Evolutionary conservation across 129 eudicot genomes (phyloP).

Genomic region (Artemisia annua): DNA sequence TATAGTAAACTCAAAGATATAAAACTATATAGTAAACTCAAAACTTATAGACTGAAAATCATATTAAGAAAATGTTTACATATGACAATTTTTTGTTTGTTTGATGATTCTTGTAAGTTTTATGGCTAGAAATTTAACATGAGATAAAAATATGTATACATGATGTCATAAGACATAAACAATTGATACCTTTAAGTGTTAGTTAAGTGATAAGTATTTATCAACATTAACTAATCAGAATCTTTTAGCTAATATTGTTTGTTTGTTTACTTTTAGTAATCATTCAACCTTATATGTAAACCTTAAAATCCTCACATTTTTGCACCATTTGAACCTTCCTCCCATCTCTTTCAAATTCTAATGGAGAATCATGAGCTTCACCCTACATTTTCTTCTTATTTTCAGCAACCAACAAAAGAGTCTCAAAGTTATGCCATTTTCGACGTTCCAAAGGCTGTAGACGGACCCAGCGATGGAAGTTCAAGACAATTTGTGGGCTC

Average conservation of each 20-base stretch:
- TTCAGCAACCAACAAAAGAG: conserved; percentile 16
- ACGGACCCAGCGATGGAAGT: neutral
- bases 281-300: conserved; percentile 26
- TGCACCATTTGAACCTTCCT: conserved; percentile 21
- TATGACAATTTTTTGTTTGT: neutral
- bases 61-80: neutral
- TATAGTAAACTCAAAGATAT: no score
- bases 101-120: no score
- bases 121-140: neutral
- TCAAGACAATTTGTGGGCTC: conserved; percentile 12
- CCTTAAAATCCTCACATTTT: conserved; percentile 29
- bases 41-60: neutral
- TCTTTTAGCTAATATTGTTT: conserved; percentile 11
- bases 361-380: conserved; percentile 53
- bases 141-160: neutral
- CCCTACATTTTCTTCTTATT: conserved; percentile 39
- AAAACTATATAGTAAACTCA: no score
- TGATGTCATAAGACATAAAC: conserved; percentile 13
- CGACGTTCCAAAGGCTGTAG: conserved; percentile 17
- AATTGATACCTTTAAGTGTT: conserved; percentile 11
- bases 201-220: conserved; percentile 1
- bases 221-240: neutral
- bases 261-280: conserved; percentile 13
- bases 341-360: conserved; percentile 22
- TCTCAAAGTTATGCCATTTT: conserved; percentile 25